Conservation (phyloP, 306 rosid species). For the Herpetospermum pedunculosum region DNA sequence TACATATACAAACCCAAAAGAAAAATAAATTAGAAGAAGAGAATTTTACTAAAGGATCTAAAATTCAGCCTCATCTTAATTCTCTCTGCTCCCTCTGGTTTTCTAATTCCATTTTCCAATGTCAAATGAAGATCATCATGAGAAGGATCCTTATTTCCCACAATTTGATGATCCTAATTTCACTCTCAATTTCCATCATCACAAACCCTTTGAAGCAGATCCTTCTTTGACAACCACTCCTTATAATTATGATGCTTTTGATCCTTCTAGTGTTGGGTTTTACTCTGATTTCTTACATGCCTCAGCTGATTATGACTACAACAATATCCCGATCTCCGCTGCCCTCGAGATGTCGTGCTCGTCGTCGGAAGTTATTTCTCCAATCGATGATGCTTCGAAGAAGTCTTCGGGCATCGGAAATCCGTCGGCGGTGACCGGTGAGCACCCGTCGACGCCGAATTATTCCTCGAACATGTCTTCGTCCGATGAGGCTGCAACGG, state of each 20-base stretch:
- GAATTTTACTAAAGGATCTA: neutral
- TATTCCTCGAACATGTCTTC: neutral
- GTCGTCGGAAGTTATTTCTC: slow-evolving; percentile 2
- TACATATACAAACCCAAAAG: neutral
- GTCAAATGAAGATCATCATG: neutral
- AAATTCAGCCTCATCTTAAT: neutral
- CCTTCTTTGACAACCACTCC: neutral
- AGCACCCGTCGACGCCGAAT: neutral
- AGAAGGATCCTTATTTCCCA: neutral
- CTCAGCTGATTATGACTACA: neutral
- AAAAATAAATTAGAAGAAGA: neutral
- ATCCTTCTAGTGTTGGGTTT: neutral
- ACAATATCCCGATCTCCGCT: neutral
- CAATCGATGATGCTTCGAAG: neutral
- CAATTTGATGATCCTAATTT: neutral
- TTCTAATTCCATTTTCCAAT: neutral
- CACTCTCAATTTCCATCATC: neutral
- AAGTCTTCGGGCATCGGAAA: neutral
- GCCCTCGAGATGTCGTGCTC: neutral
- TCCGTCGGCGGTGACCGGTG: neutral
- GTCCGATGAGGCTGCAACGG: neutral
- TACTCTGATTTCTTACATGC: neutral
- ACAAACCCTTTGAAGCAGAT: neutral
- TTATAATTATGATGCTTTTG: neutral
- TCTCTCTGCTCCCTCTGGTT: neutral